phyloP scores from a whole-genome alignment of 495 filamentous ascomycete species.

The Penicillium paradoxum region DNA sequence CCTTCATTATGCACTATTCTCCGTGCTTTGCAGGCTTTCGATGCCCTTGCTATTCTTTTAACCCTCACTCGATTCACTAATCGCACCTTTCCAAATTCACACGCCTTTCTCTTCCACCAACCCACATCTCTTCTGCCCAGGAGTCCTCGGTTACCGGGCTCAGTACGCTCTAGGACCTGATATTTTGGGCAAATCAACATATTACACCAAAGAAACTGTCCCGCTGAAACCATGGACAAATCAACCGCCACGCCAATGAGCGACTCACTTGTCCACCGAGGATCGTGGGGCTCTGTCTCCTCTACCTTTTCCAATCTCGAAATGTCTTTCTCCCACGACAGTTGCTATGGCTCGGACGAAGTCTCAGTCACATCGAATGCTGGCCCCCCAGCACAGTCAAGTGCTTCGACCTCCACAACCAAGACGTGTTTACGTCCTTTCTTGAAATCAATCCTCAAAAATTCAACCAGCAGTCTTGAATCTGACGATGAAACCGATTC shows the following conservation, averaged over 20 bases:
- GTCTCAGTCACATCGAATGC: conserved; percentile 35
- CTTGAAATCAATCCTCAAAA: conserved; percentile 42
- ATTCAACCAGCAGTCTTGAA: conserved; percentile 23
- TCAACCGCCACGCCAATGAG: conserved; percentile 21
- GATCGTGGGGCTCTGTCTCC: conserved; percentile 43
- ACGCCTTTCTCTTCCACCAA: neutral
- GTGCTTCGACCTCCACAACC: conserved; percentile 13
- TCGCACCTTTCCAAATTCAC: neutral
- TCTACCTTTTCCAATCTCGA: conserved; percentile 38
- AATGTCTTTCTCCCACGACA: conserved; percentile 43
- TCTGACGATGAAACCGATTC: conserved; percentile 27
- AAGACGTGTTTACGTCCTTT: conserved; percentile 24
- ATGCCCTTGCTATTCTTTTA: conserved; percentile 22
- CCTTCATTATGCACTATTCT: conserved; percentile 33
- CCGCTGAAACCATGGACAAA: conserved; percentile 1
- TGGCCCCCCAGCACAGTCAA: conserved; percentile 21
- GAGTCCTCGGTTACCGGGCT: neutral
- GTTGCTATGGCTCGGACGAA: conserved; percentile 45
- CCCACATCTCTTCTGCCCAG: neutral
- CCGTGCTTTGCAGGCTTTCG: conserved; percentile 32
- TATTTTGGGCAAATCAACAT: neutral
- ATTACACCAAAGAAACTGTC: neutral
- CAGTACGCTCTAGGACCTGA: neutral
- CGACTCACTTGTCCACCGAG: conserved; percentile 21
- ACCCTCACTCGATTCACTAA: conserved; percentile 4